A percentile compares a stretch with the other conserved stretches of the same genome.
Evolutionary conservation across 2,329 filamentous ascomycete species (phyloP).

Genomic region (Dothideomycetes sp.): DNA sequence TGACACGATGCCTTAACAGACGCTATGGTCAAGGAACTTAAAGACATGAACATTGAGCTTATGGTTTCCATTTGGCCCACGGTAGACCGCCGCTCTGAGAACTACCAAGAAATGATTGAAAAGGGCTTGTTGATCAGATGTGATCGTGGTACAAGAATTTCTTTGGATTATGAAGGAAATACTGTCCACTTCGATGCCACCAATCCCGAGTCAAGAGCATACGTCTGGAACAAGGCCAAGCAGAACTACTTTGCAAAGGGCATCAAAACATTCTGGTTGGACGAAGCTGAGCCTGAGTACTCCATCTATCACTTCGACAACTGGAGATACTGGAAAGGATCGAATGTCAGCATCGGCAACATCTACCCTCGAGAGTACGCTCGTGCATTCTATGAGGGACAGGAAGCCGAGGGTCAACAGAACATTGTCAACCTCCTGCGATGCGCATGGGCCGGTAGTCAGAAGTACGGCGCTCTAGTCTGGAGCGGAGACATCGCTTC

Average conservation of each 20-base stretch:
- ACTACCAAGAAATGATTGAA: conserved; percentile 54
- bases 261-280: conserved; percentile 58
- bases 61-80: conserved; percentile 66
- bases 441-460: conserved; percentile 50
- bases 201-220: conserved; percentile 49
- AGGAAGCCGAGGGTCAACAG: conserved; percentile 42
- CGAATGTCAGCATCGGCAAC: conserved; percentile 50
- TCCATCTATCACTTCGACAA: conserved; percentile 57
- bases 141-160: conserved; percentile 50
- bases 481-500: conserved; percentile 61
- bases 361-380: conserved; percentile 52
- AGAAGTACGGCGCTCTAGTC: conserved; percentile 56
- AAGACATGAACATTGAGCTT: conserved; percentile 50
- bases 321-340: conserved; percentile 51
- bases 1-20: conserved; percentile 30
- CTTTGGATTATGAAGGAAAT: conserved; percentile 51
- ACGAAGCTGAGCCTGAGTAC: conserved; percentile 62
- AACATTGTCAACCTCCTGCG: conserved; percentile 52
- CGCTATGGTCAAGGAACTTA: conserved; percentile 54
- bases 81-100: conserved; percentile 50
- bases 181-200: conserved; percentile 56
- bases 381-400: conserved; percentile 51
- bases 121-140: conserved; percentile 51
- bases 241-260: conserved; percentile 54
- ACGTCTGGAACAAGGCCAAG: conserved; percentile 51